These are phyloP conservation scores for Nemophila menziesii DNA, from an alignment of 257 asterid species.

Conservation along the genomic window DNA sequence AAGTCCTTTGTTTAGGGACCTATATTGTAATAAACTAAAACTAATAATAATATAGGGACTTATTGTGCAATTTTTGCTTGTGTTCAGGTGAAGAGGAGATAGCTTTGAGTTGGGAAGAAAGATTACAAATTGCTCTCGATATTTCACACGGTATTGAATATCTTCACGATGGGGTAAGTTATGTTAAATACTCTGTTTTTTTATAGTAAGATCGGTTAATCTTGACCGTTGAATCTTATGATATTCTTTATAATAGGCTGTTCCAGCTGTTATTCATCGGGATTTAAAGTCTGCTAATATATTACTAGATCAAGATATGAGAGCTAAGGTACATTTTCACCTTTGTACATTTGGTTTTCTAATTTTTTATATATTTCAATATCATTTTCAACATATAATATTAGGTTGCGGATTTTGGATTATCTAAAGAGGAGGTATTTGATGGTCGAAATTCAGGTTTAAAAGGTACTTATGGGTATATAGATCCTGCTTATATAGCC, in stretches of 20 bases:
- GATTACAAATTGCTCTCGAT: conserved; percentile 84
- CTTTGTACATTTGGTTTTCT: not conserved
- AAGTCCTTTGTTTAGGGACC: conserved; percentile 16
- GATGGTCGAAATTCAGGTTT: conserved; percentile 80
- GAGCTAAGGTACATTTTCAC: conserved; percentile 59
- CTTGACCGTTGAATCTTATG: conserved; percentile 9
- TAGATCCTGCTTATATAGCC: conserved; percentile 79
- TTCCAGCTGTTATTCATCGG: conserved; percentile 87
- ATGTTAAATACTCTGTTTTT: conserved; percentile 5
- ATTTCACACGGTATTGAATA: conserved; percentile 91
- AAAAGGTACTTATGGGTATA: conserved; percentile 92
- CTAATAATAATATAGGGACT: too few relatives aligned
- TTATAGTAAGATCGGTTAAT: conserved; percentile 5
- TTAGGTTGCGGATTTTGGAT: conserved; percentile 97
- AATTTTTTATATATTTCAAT: not conserved
- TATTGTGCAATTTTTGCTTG: too few relatives aligned
- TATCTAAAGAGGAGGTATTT: conserved; percentile 77
- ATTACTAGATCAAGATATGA: conserved; percentile 62
- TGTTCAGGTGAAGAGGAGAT: conserved; percentile 44
- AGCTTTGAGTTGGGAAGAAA: conserved; percentile 77
- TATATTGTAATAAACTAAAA: too few relatives aligned
- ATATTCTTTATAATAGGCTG: conserved; percentile 53
- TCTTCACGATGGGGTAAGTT: conserved; percentile 94
- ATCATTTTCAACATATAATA: conserved; percentile 6
- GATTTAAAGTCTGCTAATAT: conserved; percentile 86